A percentile compares a stretch with the other conserved stretches of the same genome.
These are phyloP conservation scores for Puccinia novopanici DNA, from an alignment of 1,284 basidiomycete genomes.

Conservation along the genomic window DNA sequence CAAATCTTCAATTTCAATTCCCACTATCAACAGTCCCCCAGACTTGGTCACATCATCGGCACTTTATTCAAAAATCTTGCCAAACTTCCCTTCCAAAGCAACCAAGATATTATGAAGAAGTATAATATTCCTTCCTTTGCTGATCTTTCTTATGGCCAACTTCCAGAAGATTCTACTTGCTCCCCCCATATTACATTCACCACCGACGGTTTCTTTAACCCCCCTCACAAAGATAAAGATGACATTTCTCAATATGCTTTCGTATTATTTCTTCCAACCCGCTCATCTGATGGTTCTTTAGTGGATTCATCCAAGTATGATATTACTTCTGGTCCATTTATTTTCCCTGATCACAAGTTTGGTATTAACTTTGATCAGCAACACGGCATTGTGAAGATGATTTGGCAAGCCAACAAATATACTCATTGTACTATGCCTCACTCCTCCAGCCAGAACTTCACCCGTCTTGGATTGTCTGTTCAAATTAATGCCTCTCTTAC, in stretches of 20 bases:
- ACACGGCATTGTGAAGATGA: not conserved
- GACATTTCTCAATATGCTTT: constrained; percentile 1
- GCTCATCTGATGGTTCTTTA: not conserved
- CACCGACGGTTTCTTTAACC: constrained; percentile 1
- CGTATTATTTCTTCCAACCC: not conserved
- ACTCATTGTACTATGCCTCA: constrained; percentile 3
- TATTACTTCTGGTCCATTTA: not conserved
- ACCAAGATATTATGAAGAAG: not conserved
- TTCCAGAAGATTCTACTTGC: not conserved
- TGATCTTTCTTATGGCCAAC: not conserved
- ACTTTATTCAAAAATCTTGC: constrained; percentile 3
- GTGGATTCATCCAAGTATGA: not conserved
- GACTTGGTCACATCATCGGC: not conserved
- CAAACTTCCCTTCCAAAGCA: not conserved
- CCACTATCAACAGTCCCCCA: not conserved
- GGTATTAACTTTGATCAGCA: constrained; percentile 10
- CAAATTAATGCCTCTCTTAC: too few species aligned
- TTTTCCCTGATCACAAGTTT: not conserved
- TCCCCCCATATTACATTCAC: constrained; percentile 17
- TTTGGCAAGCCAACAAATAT: constrained; percentile 7
- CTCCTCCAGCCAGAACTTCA: not conserved
- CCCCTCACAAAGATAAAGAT: not conserved
- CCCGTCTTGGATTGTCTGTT: not conserved
- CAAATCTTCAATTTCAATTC: not conserved
- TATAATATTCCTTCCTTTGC: too few species aligned